phyloP scores from a whole-genome alignment of 345 rosid genomes.

The Citrus inodora region DNA sequence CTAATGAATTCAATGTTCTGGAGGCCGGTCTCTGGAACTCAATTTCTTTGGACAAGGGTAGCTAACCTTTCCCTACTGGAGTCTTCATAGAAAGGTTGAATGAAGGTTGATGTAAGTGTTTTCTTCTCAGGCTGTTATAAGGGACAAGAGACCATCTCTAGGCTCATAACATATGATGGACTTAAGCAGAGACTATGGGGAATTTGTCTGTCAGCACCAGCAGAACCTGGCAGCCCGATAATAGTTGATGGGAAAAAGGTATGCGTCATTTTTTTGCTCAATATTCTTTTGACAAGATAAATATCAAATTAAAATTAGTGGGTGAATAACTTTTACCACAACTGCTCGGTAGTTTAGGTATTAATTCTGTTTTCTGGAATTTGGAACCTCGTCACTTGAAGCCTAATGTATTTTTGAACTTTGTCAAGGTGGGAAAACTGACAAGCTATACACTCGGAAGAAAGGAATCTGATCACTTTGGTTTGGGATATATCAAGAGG shows the following conservation, averaged over 20 bases:
- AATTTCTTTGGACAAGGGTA: constrained; percentile 83
- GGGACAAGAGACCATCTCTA: constrained; percentile 89
- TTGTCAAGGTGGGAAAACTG: constrained; percentile 62
- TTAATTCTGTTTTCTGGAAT: not conserved
- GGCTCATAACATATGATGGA: constrained; percentile 85
- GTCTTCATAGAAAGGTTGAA: constrained; percentile 5
- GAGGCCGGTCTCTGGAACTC: constrained; percentile 95
- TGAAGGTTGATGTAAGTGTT: constrained; percentile 5
- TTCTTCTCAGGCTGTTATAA: constrained; percentile 72
- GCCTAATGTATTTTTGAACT: not conserved
- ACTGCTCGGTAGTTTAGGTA: not conserved
- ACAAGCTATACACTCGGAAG: constrained; percentile 65
- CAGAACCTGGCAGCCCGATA: constrained; percentile 69
- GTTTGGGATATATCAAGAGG: constrained; percentile 75
- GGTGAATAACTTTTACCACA: not conserved
- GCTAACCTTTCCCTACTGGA: not conserved
- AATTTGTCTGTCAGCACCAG: constrained; percentile 62
- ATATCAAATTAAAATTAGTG: not conserved
- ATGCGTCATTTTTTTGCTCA: not conserved
- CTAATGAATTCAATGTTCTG: constrained; percentile 73
- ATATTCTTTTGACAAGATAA: not conserved
- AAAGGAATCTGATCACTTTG: constrained; percentile 48
- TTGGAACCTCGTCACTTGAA: not conserved
- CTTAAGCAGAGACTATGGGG: constrained; percentile 84
- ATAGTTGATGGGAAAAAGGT: constrained; percentile 70